Base-by-base conservation (phyloP, 805 yeast genomes). In the Candida piceae region DNA sequence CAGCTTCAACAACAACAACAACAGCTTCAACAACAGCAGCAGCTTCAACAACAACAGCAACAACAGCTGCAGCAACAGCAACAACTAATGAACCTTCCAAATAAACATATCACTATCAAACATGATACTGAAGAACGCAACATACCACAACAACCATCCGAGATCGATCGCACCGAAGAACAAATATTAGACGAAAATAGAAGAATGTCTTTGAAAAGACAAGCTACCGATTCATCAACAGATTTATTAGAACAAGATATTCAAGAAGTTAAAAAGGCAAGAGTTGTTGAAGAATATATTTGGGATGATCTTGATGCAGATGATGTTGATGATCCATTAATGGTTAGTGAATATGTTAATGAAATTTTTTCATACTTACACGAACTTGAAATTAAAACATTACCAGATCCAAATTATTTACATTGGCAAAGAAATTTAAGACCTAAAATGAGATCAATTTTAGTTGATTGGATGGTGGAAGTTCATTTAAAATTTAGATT, bases 401-500 rank as follows among this genome's bases (percentile, higher is more conserved):
- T 85, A 52, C 95, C 88, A 2, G 80, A 76, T 46, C 61, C 82
- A n/a, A 72, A 76, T 46, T 85, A 84, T 56, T 61, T 84, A 25
- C 68, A 64, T 43, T 70, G 77, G 60, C 84, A 80, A 57, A 70
- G 74, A 34, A 77, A 78, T 41, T 61, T 86, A 48, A 77, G 82
- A 50, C 95, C 96, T 39, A 75, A 78, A 43, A 83, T 84, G 84
- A 74, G 97, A 48, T 80, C 87, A 7, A 84, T 88, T 35, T 65
- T 88, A 40, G 86, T 88, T n/a, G 96, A 89, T 62, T 88, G 97
- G 97, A 69, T 88, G 48, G 86, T 86, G 9, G 94, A 86, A 56
- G 89, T 88, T 57, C 96, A 87, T 64, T 68, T 78, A 48, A 74
- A 85, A 57, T 88, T 88, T 62, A 73, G 89, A 46, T 70, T 89